These are phyloP conservation scores for Bjerkandera adusta DNA, from an alignment of 1,284 basidiomycete species.

Conservation along the genomic window DNA sequence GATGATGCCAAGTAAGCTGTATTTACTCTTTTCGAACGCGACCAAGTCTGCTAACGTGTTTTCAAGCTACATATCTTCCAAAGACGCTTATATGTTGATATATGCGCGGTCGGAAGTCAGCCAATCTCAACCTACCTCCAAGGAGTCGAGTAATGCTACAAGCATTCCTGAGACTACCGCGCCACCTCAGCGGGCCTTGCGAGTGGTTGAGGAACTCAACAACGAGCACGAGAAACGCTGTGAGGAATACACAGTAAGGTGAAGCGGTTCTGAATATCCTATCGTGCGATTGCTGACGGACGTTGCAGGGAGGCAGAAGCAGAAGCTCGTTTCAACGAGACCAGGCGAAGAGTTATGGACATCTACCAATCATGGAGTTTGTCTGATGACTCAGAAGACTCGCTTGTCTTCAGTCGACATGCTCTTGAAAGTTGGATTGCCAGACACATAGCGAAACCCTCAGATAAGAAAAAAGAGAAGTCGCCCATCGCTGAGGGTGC, in stretches of 20 bases:
- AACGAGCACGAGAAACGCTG: constrained; percentile 49
- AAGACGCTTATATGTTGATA: constrained; percentile 91
- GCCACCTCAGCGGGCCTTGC: constrained; percentile 52
- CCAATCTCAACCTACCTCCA: not conserved
- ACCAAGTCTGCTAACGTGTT: too few species aligned
- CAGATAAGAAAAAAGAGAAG: constrained; percentile 11
- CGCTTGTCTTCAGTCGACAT: constrained; percentile 55
- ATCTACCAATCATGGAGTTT: constrained; percentile 67
- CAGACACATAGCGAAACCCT: constrained; percentile 33
- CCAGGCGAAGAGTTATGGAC: constrained; percentile 51
- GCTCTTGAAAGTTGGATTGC: constrained; percentile 63
- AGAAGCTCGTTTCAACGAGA: constrained; percentile 43
- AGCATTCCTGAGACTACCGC: constrained; percentile 21
- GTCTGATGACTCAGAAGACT: constrained; percentile 44
- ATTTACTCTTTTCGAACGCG: too few species aligned
- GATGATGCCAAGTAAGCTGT: constrained; percentile 24
- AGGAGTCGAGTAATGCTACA: not conserved
- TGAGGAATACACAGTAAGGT: constrained; percentile 50
- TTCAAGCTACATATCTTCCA: constrained; percentile 47
- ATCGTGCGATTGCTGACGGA: constrained; percentile 11
- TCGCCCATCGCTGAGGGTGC: not conserved
- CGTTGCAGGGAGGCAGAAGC: constrained; percentile 42
- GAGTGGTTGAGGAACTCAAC: constrained; percentile 58
- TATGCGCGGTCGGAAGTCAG: constrained; percentile 58
- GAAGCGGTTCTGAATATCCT: constrained; percentile 6